Evolutionary conservation across 176 grass and related monocot species (phyloP), one percentile per base, ranked within the genome.

Genomic region (Lolium perenne): DNA sequence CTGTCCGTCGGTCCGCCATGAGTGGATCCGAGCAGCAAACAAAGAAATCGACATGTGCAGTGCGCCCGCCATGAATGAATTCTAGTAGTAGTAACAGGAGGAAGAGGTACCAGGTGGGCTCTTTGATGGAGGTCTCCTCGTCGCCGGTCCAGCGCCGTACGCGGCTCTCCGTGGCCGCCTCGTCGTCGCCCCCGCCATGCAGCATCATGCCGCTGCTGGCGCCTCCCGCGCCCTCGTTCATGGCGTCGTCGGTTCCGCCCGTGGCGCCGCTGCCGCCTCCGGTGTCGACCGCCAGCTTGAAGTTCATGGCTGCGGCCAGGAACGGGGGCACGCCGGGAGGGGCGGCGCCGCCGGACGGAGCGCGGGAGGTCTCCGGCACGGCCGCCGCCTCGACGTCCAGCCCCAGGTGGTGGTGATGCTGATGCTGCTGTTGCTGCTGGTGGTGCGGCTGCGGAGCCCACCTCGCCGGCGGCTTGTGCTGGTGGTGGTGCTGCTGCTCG

Each of bases 71-170:
- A 73, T 73, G 71, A 12, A 23, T 17, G 10, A 22, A 58, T 62
- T 22, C 56, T 15, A 8, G 41, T 20, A 8, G 54, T 15, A 8
- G 41, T 29, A 8, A 40, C 6, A 12, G 1, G 61, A 6, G 38
- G 14, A 38, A 17, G 10, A 47, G 10, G 40, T 94, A 99, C 97
- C 97, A 96, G 72, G 86, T 85, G 12, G 94, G 94, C 55, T 99
- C 97, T 74, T 99, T 99, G 77, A 99, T 96, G 80, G 97, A 84
- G 3, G 94, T 68, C 58, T 99, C 97, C 58, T 99, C 97, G 17
- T 99, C 94, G 10, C 90, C 76, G 3, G 87, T 23, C 93, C 93
- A 95, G 5, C 77, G 90, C 35, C 82, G 86, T 73, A 91, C 84
- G 8, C 93, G 59, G 84, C 88, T 89, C 77, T 92, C 91, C 4